A percentile compares a stretch with the other conserved stretches of the same genome.
Conservation (phyloP, 2,329 filamentous ascomycete species). For the Venturia pyrina region DNA sequence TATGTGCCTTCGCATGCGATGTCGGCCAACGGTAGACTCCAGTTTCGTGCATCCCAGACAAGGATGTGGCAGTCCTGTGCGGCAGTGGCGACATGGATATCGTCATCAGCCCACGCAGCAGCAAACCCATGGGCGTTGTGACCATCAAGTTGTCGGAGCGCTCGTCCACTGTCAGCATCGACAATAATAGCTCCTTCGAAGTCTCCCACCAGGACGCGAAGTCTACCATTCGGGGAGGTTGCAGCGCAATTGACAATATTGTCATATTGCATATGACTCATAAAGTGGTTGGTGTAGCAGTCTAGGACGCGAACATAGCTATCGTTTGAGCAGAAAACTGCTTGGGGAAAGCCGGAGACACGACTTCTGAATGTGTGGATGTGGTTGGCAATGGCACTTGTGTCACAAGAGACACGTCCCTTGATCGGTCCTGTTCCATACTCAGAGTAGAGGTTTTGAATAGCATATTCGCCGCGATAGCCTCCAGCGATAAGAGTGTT, state of each 20-base stretch:
- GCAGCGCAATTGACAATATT: slow-evolving; percentile 64
- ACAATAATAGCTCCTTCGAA: slow-evolving; percentile 54
- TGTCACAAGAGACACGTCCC: slow-evolving; percentile 39
- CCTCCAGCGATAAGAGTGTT: slow-evolving; percentile 43
- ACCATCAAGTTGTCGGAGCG: slow-evolving; percentile 46
- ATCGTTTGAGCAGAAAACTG: slow-evolving; percentile 50
- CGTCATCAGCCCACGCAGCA: slow-evolving; percentile 71
- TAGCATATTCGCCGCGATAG: slow-evolving; percentile 47
- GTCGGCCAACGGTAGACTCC: slow-evolving; percentile 45
- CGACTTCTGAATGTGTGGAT: slow-evolving; percentile 43
- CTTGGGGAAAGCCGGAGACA: slow-evolving; percentile 36
- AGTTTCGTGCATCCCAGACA: slow-evolving; percentile 67
- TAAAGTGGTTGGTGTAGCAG: slow-evolving; percentile 47
- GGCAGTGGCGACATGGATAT: slow-evolving; percentile 65
- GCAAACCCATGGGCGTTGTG: slow-evolving; percentile 66
- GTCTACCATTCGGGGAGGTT: slow-evolving; percentile 58
- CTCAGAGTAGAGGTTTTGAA: slow-evolving; percentile 32
- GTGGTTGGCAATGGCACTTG: slow-evolving; percentile 49
- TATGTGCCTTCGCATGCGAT: slow-evolving; percentile 58
- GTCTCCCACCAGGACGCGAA: slow-evolving; percentile 67
- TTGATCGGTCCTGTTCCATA: slow-evolving; percentile 26
- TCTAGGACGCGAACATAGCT: slow-evolving; percentile 44
- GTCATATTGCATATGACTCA: slow-evolving; percentile 45
- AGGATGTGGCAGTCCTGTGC: slow-evolving; percentile 65
- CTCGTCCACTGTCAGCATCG: slow-evolving; percentile 55